A percentile compares a stretch with the other conserved stretches of the same genome.
Conservation (phyloP, 768 basidiomycete genomes). For the Tephrocybe sp. region DNA sequence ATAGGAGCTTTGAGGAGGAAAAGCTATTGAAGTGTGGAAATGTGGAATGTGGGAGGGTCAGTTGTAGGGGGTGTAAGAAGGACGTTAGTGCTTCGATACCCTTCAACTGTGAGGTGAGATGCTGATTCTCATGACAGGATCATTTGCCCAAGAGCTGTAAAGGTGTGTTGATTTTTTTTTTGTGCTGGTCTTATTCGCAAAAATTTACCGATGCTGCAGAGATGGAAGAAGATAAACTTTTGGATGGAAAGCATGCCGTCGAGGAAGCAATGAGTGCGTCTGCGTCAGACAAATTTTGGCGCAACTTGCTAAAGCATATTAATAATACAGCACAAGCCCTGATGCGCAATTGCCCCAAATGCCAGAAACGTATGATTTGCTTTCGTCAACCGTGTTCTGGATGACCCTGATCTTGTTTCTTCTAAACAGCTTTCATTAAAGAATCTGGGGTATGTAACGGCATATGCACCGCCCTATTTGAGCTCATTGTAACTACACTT, state of each 20-base stretch:
- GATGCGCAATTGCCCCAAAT: slow-evolving; percentile 88
- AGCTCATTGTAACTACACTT: not conserved
- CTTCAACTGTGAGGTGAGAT: not conserved
- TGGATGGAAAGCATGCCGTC: slow-evolving; percentile 74
- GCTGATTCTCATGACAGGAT: slow-evolving; percentile 41
- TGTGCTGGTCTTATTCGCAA: not conserved
- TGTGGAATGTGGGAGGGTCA: slow-evolving; percentile 71
- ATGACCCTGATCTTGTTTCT: slow-evolving; percentile 7
- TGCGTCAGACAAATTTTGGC: no score
- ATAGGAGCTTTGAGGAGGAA: slow-evolving; percentile 49
- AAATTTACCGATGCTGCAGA: slow-evolving; percentile 41
- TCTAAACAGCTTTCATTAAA: slow-evolving; percentile 77
- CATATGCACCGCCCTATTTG: not conserved
- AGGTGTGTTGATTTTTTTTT: slow-evolving; percentile 39
- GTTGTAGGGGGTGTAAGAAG: slow-evolving; percentile 80
- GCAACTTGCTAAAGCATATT: no score
- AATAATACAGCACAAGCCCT: slow-evolving; percentile 62
- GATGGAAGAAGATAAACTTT: slow-evolving; percentile 67
- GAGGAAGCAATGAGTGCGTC: slow-evolving; percentile 92
- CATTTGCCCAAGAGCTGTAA: slow-evolving; percentile 82
- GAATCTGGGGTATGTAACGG: slow-evolving; percentile 72
- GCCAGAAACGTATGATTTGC: slow-evolving; percentile 60
- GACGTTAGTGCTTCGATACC: slow-evolving; percentile 38
- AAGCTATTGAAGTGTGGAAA: slow-evolving; percentile 59
- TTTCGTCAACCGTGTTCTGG: not conserved